A percentile compares a stretch with the other conserved stretches of the same genome.
These are phyloP conservation scores for Hortaea werneckii DNA, from an alignment of 2,329 filamentous ascomycete species.

Conservation along the genomic window DNA sequence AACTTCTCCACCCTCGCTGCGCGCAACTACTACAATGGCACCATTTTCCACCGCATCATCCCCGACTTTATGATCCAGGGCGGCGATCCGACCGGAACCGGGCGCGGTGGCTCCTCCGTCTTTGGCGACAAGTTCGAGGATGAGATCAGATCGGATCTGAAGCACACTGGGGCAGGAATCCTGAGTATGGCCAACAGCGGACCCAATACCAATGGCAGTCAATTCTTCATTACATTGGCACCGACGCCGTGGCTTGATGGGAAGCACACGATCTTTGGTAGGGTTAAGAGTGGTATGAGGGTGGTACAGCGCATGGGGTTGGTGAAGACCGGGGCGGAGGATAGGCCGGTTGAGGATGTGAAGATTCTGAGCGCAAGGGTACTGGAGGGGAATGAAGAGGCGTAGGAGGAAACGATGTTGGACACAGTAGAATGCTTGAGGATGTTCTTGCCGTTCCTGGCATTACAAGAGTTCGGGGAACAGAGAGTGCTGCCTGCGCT, in stretches of 20 bases:
- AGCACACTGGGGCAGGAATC: constrained; percentile 89
- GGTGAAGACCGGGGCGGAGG: constrained; percentile 72
- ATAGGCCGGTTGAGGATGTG: constrained; percentile 71
- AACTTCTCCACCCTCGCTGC: constrained; percentile 71
- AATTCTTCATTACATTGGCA: constrained; percentile 92
- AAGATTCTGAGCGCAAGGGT: constrained; percentile 66
- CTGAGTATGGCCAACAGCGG: constrained; percentile 94
- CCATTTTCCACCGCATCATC: constrained; percentile 88
- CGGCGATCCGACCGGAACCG: constrained; percentile 84
- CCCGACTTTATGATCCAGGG: constrained; percentile 87
- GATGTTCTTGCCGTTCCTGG: background rate
- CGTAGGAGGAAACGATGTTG: background rate
- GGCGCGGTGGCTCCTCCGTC: constrained; percentile 77
- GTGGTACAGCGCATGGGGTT: constrained; percentile 81
- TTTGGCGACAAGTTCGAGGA: constrained; percentile 92
- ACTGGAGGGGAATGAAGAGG: constrained; percentile 36
- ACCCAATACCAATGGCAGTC: constrained; percentile 83
- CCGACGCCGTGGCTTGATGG: constrained; percentile 95
- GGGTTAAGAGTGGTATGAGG: constrained; percentile 73
- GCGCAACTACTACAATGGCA: constrained; percentile 78
- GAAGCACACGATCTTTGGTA: constrained; percentile 92
- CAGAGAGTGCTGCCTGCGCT: no score
- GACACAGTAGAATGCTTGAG: background rate
- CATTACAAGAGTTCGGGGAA: no score
- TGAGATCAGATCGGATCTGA: constrained; percentile 68